Percentiles rank a stretch among this genome's conserved stretches.
phyloP scores from a whole-genome alignment of 192 early-diverging fungal species.

The Funneliformis geosporum region DNA sequence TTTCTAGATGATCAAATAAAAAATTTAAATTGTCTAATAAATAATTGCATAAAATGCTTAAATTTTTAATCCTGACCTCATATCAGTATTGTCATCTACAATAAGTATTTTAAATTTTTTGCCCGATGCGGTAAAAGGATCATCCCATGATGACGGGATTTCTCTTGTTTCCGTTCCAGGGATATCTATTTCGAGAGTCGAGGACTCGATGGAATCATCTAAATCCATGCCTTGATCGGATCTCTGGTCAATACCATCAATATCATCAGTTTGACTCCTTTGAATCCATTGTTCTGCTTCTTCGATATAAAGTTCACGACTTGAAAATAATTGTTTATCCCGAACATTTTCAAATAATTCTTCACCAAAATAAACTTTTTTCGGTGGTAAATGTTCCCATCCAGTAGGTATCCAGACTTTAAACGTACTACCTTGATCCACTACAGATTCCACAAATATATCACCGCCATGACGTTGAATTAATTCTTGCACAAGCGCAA shows the following conservation, averaged over 20 bases:
- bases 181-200: background rate
- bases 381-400: conserved; percentile 44
- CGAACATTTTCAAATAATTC: background rate
- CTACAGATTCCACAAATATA: conserved; percentile 40
- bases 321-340: conserved; percentile 22
- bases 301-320: conserved; percentile 37
- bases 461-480: conserved; percentile 55
- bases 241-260: background rate
- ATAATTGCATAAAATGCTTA: background rate
- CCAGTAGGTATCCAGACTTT: conserved; percentile 53
- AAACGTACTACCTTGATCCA: conserved; percentile 54
- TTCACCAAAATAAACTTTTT: conserved; percentile 37
- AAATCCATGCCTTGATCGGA: background rate
- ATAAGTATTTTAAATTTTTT: conserved; percentile 34
- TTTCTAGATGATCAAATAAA: conserved; percentile 7
- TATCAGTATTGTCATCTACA: conserved; percentile 50
- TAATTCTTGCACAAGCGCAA: conserved; percentile 46
- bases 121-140: background rate
- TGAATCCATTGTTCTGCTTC: conserved; percentile 40
- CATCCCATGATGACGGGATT: background rate
- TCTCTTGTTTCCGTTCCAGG: background rate
- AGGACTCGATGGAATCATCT: background rate
- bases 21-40: background rate
- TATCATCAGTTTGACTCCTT: conserved; percentile 5
- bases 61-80: conserved; percentile 31